Base-by-base conservation (phyloP, 2,329 filamentous ascomycete species). In the Pezicula rhizophila region DNA sequence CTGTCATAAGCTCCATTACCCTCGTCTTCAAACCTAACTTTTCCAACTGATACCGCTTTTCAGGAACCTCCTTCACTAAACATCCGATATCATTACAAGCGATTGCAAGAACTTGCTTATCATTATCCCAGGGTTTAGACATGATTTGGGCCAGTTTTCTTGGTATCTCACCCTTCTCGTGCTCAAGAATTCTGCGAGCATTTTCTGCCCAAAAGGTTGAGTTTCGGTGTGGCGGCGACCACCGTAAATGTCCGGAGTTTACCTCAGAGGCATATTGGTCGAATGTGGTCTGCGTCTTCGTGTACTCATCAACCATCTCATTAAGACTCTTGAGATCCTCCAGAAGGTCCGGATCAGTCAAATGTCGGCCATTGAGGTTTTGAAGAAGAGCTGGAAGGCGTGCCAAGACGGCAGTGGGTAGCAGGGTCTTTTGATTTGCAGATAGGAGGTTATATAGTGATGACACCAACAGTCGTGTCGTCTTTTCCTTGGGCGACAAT, bases 401-500 rank as follows among this genome's bases (percentile, higher is more conserved):
- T 45, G 89, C 89, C 51, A 96, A 85, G 18, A 93, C 85, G 1
- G 93, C 91, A 2, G 86, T 85, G 7, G 92, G 91, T 48, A 97
- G 83, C 67, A 84, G 70, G 66, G 87, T 77, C 78, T 87, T 73
- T 71, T 80, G 68, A 75, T 89, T 84, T 52, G 75, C 73, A 40
- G 73, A 73, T 34, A 96, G 80, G 40, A 99, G 82, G 69, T 96
- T 97, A 66, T 86, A 80, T 37, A 99, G 79, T 7, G 92, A 96
- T 8, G 90, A 90, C 40, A 97, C 78, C 41, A 96, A 80, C 47
- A 99, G 78, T 26, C 93, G 84, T 1, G 92, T 97, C 1, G 92
- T 97, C 76, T 99, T 99, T 67, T 97, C 93, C 69, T 99, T 99
- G 40, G 92, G 91, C 2, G 93, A 97, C 38, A 96, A 76, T 47